Evolutionary conservation across 2,329 filamentous ascomycete genomes (phyloP).

Genomic region (Geoglossum cookeanum): DNA sequence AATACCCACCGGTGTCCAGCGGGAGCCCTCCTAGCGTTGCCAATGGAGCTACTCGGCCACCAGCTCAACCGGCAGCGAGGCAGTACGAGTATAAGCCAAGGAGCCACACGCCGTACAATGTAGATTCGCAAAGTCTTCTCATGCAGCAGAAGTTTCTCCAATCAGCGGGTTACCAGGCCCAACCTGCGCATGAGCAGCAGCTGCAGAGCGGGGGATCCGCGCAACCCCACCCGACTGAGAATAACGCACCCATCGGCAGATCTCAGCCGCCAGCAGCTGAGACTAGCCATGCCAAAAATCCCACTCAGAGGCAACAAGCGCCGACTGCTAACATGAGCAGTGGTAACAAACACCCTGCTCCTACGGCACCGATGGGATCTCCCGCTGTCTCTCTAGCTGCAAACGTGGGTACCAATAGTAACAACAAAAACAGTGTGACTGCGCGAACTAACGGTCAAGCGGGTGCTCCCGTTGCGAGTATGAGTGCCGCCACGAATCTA

Average conservation of each 20-base stretch:
- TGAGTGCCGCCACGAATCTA: not conserved
- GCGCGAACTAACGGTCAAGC: not conserved
- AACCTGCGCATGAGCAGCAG: not conserved
- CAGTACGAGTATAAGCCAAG: constrained; percentile 1
- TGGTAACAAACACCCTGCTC: not conserved
- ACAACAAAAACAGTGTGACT: too few species aligned
- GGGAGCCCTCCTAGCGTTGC: not conserved
- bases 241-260: not conserved
- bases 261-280: not conserved
- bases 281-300: not conserved
- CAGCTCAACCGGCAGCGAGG: not conserved
- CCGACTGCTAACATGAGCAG: not conserved
- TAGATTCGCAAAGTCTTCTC: not conserved
- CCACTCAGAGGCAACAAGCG: not conserved
- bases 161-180: not conserved
- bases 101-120: not conserved
- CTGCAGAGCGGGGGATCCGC: not conserved
- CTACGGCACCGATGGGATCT: not conserved
- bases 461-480: not conserved
- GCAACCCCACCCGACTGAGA: not conserved
- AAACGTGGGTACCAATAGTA: not conserved
- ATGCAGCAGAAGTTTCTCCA: not conserved
- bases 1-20: not conserved
- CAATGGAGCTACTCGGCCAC: not conserved
- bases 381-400: not conserved